A percentile compares a stretch with the other conserved stretches of the same genome.
These are phyloP conservation scores for Lactarius vividus DNA, from an alignment of 768 basidiomycete species.

Conservation along the genomic window DNA sequence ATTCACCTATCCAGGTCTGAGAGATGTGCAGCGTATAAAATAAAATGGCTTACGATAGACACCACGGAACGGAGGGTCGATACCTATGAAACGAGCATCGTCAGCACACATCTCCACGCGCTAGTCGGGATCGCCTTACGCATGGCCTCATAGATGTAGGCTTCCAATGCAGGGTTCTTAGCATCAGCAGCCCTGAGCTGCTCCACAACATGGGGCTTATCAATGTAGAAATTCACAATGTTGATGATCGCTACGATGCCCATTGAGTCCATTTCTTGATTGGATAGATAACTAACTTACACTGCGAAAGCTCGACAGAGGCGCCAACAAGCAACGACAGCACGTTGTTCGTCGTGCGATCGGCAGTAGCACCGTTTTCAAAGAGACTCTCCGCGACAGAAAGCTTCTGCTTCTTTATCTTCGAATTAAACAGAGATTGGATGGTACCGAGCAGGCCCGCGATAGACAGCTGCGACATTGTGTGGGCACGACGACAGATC, in stretches of 20 bases:
- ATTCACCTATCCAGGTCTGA: slow-evolving; percentile 40
- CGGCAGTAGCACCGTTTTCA: slow-evolving; percentile 52
- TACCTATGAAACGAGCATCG: slow-evolving; percentile 41
- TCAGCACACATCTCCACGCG: slow-evolving; percentile 14
- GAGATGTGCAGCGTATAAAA: neutral
- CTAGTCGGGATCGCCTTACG: slow-evolving; percentile 46
- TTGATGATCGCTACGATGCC: slow-evolving; percentile 55
- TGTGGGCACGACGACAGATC: neutral
- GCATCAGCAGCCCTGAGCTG: slow-evolving; percentile 39
- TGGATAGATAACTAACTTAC: slow-evolving; percentile 37
- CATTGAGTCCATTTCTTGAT: neutral
- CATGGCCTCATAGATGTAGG: slow-evolving; percentile 64
- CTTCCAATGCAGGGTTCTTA: slow-evolving; percentile 45
- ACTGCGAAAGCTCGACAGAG: slow-evolving; percentile 67
- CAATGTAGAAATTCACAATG: slow-evolving; percentile 61
- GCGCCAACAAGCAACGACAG: slow-evolving; percentile 68
- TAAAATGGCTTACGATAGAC: slow-evolving; percentile 50
- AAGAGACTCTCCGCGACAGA: slow-evolving; percentile 57
- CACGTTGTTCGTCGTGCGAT: slow-evolving; percentile 65
- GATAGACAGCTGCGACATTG: slow-evolving; percentile 33
- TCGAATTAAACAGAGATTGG: slow-evolving; percentile 46
- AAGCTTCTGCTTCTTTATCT: slow-evolving; percentile 39
- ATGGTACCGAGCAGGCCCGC: slow-evolving; percentile 47
- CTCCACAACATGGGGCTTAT: slow-evolving; percentile 35
- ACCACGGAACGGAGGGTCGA: slow-evolving; percentile 72